Percentiles rank a stretch among this genome's conserved stretches.
These are phyloP conservation scores for Ceriops zippeliana DNA, from an alignment of 345 rosid genomes.

Conservation along the genomic window DNA sequence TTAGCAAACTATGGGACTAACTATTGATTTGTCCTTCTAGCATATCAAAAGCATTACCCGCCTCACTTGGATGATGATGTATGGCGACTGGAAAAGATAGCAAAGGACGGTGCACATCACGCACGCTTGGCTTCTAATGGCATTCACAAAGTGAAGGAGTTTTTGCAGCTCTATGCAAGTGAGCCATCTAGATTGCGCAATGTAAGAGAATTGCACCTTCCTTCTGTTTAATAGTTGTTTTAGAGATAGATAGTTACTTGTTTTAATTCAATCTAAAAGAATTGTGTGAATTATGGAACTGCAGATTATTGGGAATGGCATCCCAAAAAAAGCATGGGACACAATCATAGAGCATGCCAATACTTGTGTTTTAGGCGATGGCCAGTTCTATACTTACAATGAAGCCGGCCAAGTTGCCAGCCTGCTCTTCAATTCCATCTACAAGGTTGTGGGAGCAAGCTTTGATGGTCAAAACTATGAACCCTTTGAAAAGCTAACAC, in stretches of 20 bases:
- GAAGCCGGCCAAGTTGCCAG: slow-evolving; percentile 18
- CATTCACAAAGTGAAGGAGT: slow-evolving; percentile 40
- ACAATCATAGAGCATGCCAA: slow-evolving; percentile 57
- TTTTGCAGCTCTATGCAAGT: slow-evolving; percentile 24
- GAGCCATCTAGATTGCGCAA: slow-evolving; percentile 28
- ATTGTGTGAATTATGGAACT: background rate
- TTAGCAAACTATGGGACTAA: background rate
- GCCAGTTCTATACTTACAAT: slow-evolving; percentile 37
- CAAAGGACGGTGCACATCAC: slow-evolving; percentile 51
- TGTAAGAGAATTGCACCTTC: slow-evolving; percentile 34
- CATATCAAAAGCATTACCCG: slow-evolving; percentile 70
- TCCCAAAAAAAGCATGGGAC: slow-evolving; percentile 51
- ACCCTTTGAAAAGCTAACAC: slow-evolving; percentile 30
- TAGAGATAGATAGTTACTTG: background rate
- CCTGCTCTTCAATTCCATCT: slow-evolving; percentile 54
- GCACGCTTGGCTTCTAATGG: slow-evolving; percentile 27
- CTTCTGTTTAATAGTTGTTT: background rate
- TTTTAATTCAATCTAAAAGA: slow-evolving; percentile 9
- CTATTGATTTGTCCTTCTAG: slow-evolving; percentile 30
- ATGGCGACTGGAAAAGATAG: slow-evolving; percentile 76
- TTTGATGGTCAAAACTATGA: slow-evolving; percentile 27
- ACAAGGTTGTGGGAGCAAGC: slow-evolving; percentile 38
- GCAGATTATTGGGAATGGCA: slow-evolving; percentile 47
- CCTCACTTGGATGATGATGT: slow-evolving; percentile 54
- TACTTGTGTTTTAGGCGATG: slow-evolving; percentile 47